These are phyloP conservation scores for Neurospora sp. DNA, from an alignment of 495 filamentous ascomycete species.

Conservation along the genomic window DNA sequence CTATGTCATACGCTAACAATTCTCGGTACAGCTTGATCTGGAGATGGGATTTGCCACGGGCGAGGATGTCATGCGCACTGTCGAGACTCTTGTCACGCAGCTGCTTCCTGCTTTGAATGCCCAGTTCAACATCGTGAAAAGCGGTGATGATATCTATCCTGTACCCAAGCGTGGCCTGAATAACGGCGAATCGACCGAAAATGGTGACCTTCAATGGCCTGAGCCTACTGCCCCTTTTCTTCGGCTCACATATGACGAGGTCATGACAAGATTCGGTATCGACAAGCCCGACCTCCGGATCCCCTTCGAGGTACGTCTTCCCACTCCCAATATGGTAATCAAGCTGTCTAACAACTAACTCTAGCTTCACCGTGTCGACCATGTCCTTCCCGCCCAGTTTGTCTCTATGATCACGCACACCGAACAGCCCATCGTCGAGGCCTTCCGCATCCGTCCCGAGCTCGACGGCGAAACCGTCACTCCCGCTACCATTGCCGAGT, in stretches of 20 bases:
- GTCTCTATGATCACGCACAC: constrained; percentile 60
- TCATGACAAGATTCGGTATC: constrained; percentile 71
- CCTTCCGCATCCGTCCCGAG: constrained; percentile 50
- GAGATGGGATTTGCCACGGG: constrained; percentile 80
- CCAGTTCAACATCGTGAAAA: constrained; percentile 14
- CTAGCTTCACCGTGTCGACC: constrained; percentile 53
- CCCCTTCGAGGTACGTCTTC: constrained; percentile 29
- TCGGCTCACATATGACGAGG: constrained; percentile 58
- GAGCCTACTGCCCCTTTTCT: constrained; percentile 9
- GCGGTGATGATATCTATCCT: constrained; percentile 17
- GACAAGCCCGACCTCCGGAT: constrained; percentile 88
- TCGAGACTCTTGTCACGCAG: constrained; percentile 54
- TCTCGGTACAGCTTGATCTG: constrained; percentile 59
- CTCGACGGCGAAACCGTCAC: constrained; percentile 8
- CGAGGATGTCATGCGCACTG: constrained; percentile 57
- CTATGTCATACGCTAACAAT: constrained; percentile 5
- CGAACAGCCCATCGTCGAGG: constrained; percentile 56
- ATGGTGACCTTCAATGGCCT: constrained; percentile 3
- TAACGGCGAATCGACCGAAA: neutral
- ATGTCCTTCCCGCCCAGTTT: constrained; percentile 55
- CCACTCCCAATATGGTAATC: neutral
- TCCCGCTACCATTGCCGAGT: constrained; percentile 24
- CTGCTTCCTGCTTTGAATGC: constrained; percentile 44
- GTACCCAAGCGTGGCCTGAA: constrained; percentile 5
- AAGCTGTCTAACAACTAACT: constrained; percentile 15